Evolutionary conservation across 441 rosid species (phyloP).

Genomic region (Hura crepitans): DNA sequence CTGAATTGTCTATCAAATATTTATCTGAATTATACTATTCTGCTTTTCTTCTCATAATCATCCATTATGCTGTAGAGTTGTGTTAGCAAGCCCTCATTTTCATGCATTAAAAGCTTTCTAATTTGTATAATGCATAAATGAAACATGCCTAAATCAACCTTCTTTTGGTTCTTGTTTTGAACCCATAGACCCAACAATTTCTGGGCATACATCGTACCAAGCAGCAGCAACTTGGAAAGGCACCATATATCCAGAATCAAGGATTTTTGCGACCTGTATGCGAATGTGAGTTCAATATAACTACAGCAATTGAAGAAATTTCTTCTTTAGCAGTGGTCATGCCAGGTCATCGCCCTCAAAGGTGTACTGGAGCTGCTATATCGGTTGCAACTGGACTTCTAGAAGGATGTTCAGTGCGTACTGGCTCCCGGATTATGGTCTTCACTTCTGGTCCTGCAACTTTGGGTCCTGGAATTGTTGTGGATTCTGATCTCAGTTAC

Average conservation of each 20-base stretch:
- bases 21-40: background rate
- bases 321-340: conserved; percentile 27
- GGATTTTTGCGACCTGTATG: conserved; percentile 67
- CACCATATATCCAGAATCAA: conserved; percentile 51
- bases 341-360: conserved; percentile 69
- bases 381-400: conserved; percentile 70
- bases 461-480: conserved; percentile 75
- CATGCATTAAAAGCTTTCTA: background rate
- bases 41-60: background rate
- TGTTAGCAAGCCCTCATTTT: background rate
- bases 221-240: conserved; percentile 51
- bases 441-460: conserved; percentile 94
- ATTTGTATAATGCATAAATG: too few species aligned
- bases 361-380: conserved; percentile 81
- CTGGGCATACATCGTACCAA: conserved; percentile 44
- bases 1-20: background rate
- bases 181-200: conserved; percentile 51
- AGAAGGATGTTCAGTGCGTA: conserved; percentile 57
- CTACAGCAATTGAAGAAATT: conserved; percentile 76
- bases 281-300: conserved; percentile 76
- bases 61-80: background rate
- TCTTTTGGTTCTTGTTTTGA: conserved; percentile 14
- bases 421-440: conserved; percentile 77
- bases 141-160: background rate
- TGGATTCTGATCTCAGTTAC: conserved; percentile 49